phyloP scores from a whole-genome alignment of 23 red algal species.

The Gracilaria domingensis region DNA sequence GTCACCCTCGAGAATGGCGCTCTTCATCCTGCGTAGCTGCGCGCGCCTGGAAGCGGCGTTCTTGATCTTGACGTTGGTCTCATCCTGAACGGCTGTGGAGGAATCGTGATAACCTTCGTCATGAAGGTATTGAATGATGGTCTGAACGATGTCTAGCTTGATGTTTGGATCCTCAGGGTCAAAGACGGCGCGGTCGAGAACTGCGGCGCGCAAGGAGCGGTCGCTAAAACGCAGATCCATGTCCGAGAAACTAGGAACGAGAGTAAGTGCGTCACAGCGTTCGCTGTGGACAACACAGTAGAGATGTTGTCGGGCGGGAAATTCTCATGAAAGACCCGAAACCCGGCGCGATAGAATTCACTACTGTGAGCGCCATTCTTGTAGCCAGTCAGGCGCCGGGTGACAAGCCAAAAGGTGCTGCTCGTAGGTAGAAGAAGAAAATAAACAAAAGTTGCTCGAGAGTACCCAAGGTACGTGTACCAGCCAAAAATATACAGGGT shows the following conservation, averaged over 20 bases:
- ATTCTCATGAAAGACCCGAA: no score
- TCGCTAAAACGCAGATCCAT: slow-evolving; percentile 22
- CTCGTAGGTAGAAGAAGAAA: no score
- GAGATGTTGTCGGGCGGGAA: no score
- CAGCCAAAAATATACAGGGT: no score
- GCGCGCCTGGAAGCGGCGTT: slow-evolving; percentile 67
- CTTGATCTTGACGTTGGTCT: slow-evolving; percentile 85
- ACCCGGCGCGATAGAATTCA: no score
- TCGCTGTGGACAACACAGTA: no score
- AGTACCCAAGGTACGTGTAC: no score
- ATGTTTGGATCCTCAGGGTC: slow-evolving; percentile 81
- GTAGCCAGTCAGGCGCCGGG: no score
- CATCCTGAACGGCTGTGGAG: slow-evolving; percentile 76
- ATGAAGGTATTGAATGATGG: slow-evolving; percentile 95
- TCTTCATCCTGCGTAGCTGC: slow-evolving; percentile 82
- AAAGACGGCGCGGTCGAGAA: slow-evolving; percentile 70
- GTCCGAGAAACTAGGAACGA: neutral
- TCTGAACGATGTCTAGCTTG: slow-evolving; percentile 90
- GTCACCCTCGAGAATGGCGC: slow-evolving; percentile 93
- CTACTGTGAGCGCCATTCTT: no score
- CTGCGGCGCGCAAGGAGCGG: slow-evolving; percentile 52
- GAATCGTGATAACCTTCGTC: slow-evolving; percentile 88
- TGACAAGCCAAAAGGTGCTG: no score
- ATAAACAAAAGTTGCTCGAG: no score
- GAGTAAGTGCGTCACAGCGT: no score